Conservation (phyloP, 257 asterid species). For the Rhazya stricta region DNA sequence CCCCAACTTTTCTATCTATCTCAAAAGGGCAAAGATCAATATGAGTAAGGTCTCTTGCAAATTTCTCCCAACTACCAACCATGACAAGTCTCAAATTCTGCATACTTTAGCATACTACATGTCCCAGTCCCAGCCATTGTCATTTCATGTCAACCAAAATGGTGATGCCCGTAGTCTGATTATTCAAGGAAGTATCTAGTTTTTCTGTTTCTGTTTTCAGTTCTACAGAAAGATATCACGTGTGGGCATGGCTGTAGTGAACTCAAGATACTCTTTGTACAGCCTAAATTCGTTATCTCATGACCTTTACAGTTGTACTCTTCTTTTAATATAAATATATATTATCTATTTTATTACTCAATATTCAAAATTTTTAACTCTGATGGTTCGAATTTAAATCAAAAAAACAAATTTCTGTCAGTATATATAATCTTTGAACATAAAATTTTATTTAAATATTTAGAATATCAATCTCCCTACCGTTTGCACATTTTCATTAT, state of each 20-base stretch:
- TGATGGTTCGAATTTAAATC: no score
- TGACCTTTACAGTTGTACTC: not conserved
- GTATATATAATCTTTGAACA: no score
- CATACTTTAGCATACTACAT: not conserved
- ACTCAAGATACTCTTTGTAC: not conserved
- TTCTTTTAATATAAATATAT: not conserved
- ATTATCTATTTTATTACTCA: not conserved
- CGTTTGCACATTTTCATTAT: no score
- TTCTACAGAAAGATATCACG: conserved; percentile 42
- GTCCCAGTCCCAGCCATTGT: conserved; percentile 17
- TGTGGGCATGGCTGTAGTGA: conserved; percentile 4
- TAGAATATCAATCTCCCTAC: no score
- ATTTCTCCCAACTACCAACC: conserved; percentile 51
- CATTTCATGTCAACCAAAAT: conserved; percentile 42
- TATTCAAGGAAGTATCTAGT: conserved; percentile 30
- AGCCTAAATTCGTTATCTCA: not conserved
- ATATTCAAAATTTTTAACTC: no score
- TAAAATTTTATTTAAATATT: no score
- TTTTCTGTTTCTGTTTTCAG: not conserved
- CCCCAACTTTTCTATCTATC: no score
- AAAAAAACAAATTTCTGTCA: no score
- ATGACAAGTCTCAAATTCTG: conserved; percentile 17
- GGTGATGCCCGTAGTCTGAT: conserved; percentile 33
- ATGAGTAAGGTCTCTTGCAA: conserved; percentile 15
- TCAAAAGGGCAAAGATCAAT: no score